Base-by-base conservation (phyloP, 768 basidiomycete genomes). In the Rhodosporidiobolus odoratus region DNA sequence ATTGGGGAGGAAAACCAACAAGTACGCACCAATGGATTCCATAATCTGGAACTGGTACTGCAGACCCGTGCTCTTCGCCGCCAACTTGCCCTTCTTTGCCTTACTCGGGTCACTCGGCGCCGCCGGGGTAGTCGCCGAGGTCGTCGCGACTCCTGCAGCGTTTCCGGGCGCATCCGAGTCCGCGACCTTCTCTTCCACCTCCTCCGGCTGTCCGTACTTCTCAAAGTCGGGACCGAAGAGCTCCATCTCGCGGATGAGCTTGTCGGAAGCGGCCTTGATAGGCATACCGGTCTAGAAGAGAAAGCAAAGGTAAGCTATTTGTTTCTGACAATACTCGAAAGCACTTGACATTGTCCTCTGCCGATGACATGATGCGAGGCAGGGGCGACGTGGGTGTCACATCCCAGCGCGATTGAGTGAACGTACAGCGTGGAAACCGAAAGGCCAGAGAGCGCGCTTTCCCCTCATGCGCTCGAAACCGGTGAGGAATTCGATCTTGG, bases 11-110 rank as follows among this genome's bases (percentile, higher is more conserved):
- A 37, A 13, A 13, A 8, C 1, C 45, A n/a, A 30, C 2, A 25
- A 35, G n/a, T 9, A 50, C 54, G 8, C 37, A 75, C 76, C 73
- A 48, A 96, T 91, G 50, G 91, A 89, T 78, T 94, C 89, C 88
- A 98, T 89, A 79, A 98, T 98, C 83, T 98, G 96, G 85, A 98
- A 99, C 79, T 99, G 96, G 81, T 98, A 98, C 38, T 88, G 88
- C 71, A 91, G 83, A 3, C 95, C 96, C 3, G 95, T 95, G 0
- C 90, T 87, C 81, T 99, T 98, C 25, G 92, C 91, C 25, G 86
- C 85, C 25, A 98, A 81, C 80, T 99, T 99, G 59, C 94, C 93
- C 82, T 99, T 99, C 80, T 92, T 96, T 4, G 86, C 92, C 79
- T 96, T 97, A 70, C 79, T 78, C 40, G 84, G 85, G 60, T 85